Evolutionary conservation across 108 stramenopile species (phyloP), one percentile per base, ranked within the genome.

Genomic region (Skeletonema costatum): DNA sequence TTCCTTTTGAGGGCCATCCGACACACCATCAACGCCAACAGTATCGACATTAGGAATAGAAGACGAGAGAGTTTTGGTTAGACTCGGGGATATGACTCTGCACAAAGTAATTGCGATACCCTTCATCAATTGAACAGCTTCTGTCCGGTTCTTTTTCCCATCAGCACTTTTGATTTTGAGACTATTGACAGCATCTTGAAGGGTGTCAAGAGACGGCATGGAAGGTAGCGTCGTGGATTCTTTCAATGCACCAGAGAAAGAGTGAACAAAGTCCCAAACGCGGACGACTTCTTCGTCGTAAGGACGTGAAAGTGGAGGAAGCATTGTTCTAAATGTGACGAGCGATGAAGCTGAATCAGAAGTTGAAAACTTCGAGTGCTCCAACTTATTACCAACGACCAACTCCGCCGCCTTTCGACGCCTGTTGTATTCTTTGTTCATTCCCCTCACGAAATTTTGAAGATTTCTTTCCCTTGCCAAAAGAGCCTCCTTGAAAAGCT

Each of bases 241-340:
- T 2, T 87, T 33, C 59, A 93, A 89, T 46, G 87, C 87, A 70
- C 82, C 68, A 41, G 84, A 80, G 73, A 91, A 95, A 3, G 89
- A 88, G 35, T 87, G 78, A 17, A 96, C 59, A 68, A 93, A 93
- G 73, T 96, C 91, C 90, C 92, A 93, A 59, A 93, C 80, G 31
- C 88, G 65, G 10, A 96, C 73, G 42, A 89, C 82, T 73, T 92
- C 94, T 73, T 87, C 88, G 66, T 93, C 90, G 61, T 87, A 93
- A 10, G 32, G n/a, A 32, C 85, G 82, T 5, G 81, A 87, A 10
- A 94, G 74, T 16, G 86, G 78, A 50, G 92, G 89, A 51, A 92
- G 82, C 73, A 58, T 74, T 17, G 69, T 56, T 12, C 29, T 44
- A 48, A 64, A 75, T 21, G 69, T 35, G 33, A 64, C 61, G 13